phyloP scores from a whole-genome alignment of 1,139 yeast species.

The Scheffersomyces insectosa region DNA sequence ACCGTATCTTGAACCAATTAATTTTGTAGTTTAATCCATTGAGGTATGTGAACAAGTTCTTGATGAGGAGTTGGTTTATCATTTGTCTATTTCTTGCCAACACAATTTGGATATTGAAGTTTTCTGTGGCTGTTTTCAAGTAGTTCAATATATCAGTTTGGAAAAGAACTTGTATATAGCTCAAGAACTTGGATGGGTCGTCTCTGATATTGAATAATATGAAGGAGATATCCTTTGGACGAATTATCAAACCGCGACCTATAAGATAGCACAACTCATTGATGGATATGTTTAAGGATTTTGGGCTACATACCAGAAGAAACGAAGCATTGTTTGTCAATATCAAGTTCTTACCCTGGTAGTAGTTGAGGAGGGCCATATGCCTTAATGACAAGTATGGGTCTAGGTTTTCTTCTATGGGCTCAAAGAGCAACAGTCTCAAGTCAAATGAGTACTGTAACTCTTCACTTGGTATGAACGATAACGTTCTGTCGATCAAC shows the following conservation, averaged over 20 bases:
- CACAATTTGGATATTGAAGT: conserved; percentile 13
- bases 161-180: conserved; percentile 1
- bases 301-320: conserved; percentile 1
- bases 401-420: conserved; percentile 1
- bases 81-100: conserved; percentile 7
- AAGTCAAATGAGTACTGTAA: conserved; percentile 16
- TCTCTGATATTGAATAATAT: conserved; percentile 8
- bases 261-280: conserved; percentile 16
- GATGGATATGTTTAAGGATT: conserved; percentile 3
- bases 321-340: conserved; percentile 12
- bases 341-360: conserved; percentile 10
- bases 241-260: conserved; percentile 15
- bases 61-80: conserved; percentile 6
- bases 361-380: conserved; percentile 19
- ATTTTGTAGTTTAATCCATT: conserved; percentile 5
- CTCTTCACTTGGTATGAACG: conserved; percentile 16
- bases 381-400: conserved; percentile 14
- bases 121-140: conserved; percentile 9
- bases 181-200: not conserved
- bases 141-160: not conserved
- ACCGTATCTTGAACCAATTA: conserved; percentile 11
- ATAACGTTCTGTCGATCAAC: conserved; percentile 13
- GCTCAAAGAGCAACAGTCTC: conserved; percentile 5
- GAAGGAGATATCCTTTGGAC: conserved; percentile 20
- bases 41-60: conserved; percentile 8